Evolutionary conservation across 495 filamentous ascomycete species (phyloP).

Genomic region (Penicillium egyptiacum): DNA sequence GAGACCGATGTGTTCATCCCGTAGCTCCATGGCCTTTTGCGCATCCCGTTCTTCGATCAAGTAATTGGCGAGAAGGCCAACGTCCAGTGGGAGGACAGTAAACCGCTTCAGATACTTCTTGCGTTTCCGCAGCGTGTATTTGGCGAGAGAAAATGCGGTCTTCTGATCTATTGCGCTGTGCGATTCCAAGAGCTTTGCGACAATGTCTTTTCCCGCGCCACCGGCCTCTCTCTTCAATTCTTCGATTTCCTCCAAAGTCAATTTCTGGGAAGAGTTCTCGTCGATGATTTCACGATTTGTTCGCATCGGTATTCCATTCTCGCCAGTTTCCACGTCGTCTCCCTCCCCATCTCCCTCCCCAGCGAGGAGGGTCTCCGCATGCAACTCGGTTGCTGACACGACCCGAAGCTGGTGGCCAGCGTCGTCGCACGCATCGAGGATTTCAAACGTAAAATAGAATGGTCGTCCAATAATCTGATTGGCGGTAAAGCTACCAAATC

Average conservation of each 20-base stretch:
- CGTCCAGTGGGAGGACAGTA: constrained; percentile 77
- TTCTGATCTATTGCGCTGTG: constrained; percentile 90
- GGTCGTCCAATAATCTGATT: constrained; percentile 86
- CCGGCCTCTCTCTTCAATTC: constrained; percentile 76
- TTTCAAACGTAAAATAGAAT: constrained; percentile 86
- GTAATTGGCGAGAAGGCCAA: constrained; percentile 68
- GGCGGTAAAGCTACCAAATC: constrained; percentile 83
- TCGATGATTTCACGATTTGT: constrained; percentile 79
- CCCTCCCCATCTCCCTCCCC: constrained; percentile 50
- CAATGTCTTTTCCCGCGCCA: constrained; percentile 80
- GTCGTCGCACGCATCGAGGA: constrained; percentile 64
- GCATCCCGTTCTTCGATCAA: constrained; percentile 76
- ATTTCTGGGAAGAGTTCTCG: constrained; percentile 73
- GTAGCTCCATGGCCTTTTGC: constrained; percentile 77
- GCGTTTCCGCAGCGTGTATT: constrained; percentile 90
- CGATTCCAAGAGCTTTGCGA: constrained; percentile 79
- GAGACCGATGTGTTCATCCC: constrained; percentile 80
- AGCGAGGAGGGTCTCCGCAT: constrained; percentile 67
- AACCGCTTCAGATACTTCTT: constrained; percentile 91
- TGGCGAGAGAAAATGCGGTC: constrained; percentile 87
- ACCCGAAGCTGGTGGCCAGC: constrained; percentile 67
- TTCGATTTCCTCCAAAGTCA: constrained; percentile 88
- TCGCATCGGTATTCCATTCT: constrained; percentile 64
- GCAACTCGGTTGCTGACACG: constrained; percentile 77
- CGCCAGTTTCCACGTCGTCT: constrained; percentile 51